Evolutionary conservation across 345 rosid genomes (phyloP), one percentile per base, ranked within the genome.

Genomic region (Schrenkiella parvula): DNA sequence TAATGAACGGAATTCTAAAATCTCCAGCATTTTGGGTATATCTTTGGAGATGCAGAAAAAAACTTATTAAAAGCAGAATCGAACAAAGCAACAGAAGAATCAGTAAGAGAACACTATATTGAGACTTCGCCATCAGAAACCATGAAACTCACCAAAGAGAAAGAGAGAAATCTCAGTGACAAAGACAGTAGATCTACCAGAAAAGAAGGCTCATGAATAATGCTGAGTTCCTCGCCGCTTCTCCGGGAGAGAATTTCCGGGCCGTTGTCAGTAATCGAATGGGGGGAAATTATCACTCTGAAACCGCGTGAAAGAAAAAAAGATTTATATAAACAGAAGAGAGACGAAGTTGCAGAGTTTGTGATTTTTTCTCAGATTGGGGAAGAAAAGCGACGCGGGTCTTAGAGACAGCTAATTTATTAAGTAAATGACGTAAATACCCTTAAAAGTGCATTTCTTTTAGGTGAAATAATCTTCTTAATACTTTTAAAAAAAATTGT

Each of bases 331-430:
- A 15, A 29, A 69, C 11, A 35, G 21, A 19, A 51, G 55, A 52
- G 42, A 60, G 25, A 41, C 2, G 34, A 63, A 57, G 55, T 31
- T 10, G 43, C 60, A 54, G 71, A 76, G 59, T 23, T 62, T 61
- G 70, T 35, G 71, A 28, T 64, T 55, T 69, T 70, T 68, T 56
- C 62, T 56, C 65, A 68, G 71, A 76, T 76, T 63, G 71, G 66
- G 66, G 21, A 23, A 19, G 28, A 62, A 62, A 42, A 52, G 70
- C 64, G 67, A 76, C 71, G 80, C 76, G 80, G 79, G 75, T 65
- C 54, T 29, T 50, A 35, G n/a, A 64, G 26, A 69, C 35, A 60
- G 75, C 44, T 62, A 37, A 46, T 46, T 53, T 62, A 68, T 68
- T 23, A 12, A 0, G 2, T 2, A 58, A 66, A 19, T 64, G 26